These are phyloP conservation scores for Chytriomyces hyalinus DNA, from an alignment of 192 early-diverging fungal genomes.

Conservation along the genomic window DNA sequence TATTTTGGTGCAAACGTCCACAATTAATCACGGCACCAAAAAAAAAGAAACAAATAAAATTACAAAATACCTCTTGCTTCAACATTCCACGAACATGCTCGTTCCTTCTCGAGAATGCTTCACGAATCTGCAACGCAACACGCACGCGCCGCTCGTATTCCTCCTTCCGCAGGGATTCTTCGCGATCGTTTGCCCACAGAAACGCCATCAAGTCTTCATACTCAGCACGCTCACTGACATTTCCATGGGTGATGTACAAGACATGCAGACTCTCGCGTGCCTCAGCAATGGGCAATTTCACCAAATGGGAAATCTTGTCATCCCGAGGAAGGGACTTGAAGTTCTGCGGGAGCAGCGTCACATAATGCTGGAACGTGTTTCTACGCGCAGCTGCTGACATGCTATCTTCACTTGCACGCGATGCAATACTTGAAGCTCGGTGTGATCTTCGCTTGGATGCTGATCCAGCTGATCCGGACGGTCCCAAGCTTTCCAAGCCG, in stretches of 20 bases:
- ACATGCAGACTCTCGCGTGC: conserved; percentile 25
- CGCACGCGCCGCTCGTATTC: conserved; percentile 30
- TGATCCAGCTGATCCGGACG: not conserved
- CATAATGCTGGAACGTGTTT: conserved; percentile 18
- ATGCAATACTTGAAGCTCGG: not conserved
- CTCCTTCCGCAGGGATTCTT: conserved; percentile 21
- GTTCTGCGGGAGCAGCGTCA: conserved; percentile 18
- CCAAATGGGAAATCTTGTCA: conserved; percentile 22
- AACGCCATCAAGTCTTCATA: conserved; percentile 39
- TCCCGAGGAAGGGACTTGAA: conserved; percentile 24
- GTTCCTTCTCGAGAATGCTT: conserved; percentile 18
- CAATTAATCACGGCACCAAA: not conserved
- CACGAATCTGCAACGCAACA: conserved; percentile 19
- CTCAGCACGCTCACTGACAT: conserved; percentile 14
- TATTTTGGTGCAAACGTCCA: conserved; percentile 20
- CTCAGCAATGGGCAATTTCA: conserved; percentile 12
- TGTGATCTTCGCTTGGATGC: not conserved
- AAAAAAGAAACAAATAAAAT: conserved; percentile 1
- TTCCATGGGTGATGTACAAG: conserved; percentile 4
- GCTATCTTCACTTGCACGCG: conserved; percentile 27
- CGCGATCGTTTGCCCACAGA: conserved; percentile 28
- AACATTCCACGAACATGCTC: conserved; percentile 14
- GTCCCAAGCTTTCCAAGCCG: not conserved
- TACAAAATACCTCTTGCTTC: conserved; percentile 8
- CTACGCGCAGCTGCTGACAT: conserved; percentile 7